Conservation (phyloP, 345 rosid species). For the Syzygium grande region DNA sequence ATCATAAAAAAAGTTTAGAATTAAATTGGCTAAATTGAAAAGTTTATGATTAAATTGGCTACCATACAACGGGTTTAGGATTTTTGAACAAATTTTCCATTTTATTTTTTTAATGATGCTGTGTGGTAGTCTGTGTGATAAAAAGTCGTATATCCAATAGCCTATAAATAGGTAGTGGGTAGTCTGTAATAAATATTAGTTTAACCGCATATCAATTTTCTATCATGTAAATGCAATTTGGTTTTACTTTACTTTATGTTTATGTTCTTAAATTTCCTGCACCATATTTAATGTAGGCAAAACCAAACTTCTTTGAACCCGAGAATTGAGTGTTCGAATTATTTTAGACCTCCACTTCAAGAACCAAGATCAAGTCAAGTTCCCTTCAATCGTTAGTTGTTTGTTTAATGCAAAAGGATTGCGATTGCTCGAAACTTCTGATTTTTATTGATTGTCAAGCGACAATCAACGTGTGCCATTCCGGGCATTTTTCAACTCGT, state of each 20-base stretch:
- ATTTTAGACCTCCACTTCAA: not conserved
- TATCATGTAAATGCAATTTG: not conserved
- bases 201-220: too few species aligned
- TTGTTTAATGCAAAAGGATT: not conserved
- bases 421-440: not conserved
- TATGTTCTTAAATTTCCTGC: not conserved
- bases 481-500: not conserved
- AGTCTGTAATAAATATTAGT: too few species aligned
- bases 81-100: not conserved
- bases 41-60: too few species aligned
- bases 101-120: not conserved
- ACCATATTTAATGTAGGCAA: not conserved
- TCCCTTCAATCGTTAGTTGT: not conserved
- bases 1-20: too few species aligned
- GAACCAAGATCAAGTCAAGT: not conserved
- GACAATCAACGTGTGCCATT: not conserved
- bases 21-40: not conserved
- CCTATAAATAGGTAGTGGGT: too few species aligned
- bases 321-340: not conserved
- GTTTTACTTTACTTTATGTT: not conserved
- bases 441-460: not conserved
- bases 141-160: not conserved
- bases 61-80: not conserved
- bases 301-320: not conserved
- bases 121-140: not conserved